These are phyloP conservation scores for Gracilaria gracilis DNA, from an alignment of 23 red algal genomes.

Conservation along the genomic window DNA sequence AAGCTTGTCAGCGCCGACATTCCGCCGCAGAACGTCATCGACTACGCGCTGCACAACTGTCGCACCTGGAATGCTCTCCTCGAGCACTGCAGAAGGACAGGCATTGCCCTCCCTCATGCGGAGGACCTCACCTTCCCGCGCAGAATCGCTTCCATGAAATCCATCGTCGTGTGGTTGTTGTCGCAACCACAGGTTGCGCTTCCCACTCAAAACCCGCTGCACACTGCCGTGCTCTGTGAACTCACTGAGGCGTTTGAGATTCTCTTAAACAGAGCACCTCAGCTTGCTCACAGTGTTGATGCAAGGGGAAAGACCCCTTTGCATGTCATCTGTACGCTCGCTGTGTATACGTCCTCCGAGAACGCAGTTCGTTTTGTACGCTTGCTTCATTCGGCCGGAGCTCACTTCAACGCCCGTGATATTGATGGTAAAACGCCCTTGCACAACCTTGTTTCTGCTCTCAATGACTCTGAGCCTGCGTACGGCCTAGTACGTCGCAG, in stretches of 20 bases:
- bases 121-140: constrained; percentile 57
- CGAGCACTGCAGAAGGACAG: constrained; percentile 55
- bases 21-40: constrained; percentile 25
- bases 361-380: constrained; percentile 17
- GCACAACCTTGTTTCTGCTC: constrained; percentile 43
- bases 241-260: constrained; percentile 19
- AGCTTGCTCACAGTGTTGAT: constrained; percentile 24
- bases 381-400: neutral
- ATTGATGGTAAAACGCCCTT: constrained; percentile 55
- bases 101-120: constrained; percentile 31
- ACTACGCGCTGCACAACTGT: constrained; percentile 66
- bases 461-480: constrained; percentile 7
- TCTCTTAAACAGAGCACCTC: constrained; percentile 12
- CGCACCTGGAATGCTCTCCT: constrained; percentile 56
- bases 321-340: constrained; percentile 38
- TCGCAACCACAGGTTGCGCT: constrained; percentile 7
- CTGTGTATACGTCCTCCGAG: constrained; percentile 19
- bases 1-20: constrained; percentile 23
- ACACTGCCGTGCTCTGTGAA: constrained; percentile 59
- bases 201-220: constrained; percentile 27
- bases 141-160: constrained; percentile 44
- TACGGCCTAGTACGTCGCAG: constrained; percentile 62
- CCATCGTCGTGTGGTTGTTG: constrained; percentile 57
- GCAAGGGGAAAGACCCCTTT: constrained; percentile 54
- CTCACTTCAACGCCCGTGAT: constrained; percentile 49